Percentiles rank a stretch among this genome's conserved stretches.
Conservation (phyloP, 179 eudicot genomes). For the Beta lomatogona region DNA sequence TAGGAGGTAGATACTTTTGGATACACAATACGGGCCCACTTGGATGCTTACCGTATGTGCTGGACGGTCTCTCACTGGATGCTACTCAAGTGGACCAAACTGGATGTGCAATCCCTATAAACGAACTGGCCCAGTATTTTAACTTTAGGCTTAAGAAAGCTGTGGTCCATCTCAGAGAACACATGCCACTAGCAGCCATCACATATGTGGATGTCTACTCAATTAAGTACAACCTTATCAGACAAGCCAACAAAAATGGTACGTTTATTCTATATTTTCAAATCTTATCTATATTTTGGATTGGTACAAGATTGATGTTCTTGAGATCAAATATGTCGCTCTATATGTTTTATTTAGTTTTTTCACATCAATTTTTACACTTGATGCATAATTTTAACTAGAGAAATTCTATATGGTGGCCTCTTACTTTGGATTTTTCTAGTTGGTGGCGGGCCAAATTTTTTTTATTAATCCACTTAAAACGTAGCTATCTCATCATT, state of each 20-base stretch:
- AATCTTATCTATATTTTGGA: too few species aligned
- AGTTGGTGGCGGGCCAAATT: too few species aligned
- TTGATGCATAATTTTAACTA: too few species aligned
- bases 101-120: slow-evolving; percentile 43
- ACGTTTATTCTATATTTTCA: not conserved
- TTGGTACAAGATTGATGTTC: too few species aligned
- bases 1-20: slow-evolving; percentile 53
- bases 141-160: slow-evolving; percentile 35
- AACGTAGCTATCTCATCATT: too few species aligned
- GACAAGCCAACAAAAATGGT: slow-evolving; percentile 40
- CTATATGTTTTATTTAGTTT: too few species aligned
- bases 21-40: slow-evolving; percentile 54
- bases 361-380: too few species aligned
- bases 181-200: slow-evolving; percentile 36
- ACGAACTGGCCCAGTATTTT: slow-evolving; percentile 43
- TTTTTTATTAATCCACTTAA: too few species aligned
- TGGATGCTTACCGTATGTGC: slow-evolving; percentile 45
- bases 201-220: slow-evolving; percentile 50
- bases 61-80: slow-evolving; percentile 25
- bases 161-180: slow-evolving; percentile 34
- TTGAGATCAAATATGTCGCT: too few species aligned
- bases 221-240: slow-evolving; percentile 41
- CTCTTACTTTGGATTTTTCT: too few species aligned
- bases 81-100: slow-evolving; percentile 36
- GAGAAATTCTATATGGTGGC: too few species aligned